phyloP scores from a whole-genome alignment of 2,329 filamentous ascomycete species.

The Aschersonia sp. region DNA sequence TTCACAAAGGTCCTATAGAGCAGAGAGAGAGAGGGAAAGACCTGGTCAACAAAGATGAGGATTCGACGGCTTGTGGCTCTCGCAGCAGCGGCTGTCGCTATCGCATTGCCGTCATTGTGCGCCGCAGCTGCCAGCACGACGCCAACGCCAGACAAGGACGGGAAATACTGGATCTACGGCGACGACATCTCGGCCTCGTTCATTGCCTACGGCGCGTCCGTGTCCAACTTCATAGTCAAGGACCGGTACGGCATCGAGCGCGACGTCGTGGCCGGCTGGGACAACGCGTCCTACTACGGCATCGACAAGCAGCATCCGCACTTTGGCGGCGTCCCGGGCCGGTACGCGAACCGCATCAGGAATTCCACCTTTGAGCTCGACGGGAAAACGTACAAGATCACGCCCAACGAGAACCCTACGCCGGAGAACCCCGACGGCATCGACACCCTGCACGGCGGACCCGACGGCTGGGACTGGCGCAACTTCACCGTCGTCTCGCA shows the following conservation, averaged over 20 bases:
- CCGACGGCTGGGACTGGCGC: slow-evolving; percentile 61
- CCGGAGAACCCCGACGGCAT: slow-evolving; percentile 33
- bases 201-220: slow-evolving; percentile 59
- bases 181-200: slow-evolving; percentile 54
- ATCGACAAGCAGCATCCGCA: slow-evolving; percentile 52
- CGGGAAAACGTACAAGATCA: slow-evolving; percentile 41
- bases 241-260: slow-evolving; percentile 54
- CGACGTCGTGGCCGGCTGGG: slow-evolving; percentile 60
- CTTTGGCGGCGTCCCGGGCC: slow-evolving; percentile 58
- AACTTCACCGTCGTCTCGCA: slow-evolving; percentile 66
- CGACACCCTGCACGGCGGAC: slow-evolving; percentile 55
- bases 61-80: slow-evolving; percentile 5
- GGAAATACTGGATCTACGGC: slow-evolving; percentile 59
- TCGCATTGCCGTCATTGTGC: slow-evolving; percentile 1
- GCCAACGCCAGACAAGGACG: slow-evolving; percentile 35
- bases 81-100: slow-evolving; percentile 1
- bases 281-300: slow-evolving; percentile 59
- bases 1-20: not conserved
- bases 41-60: slow-evolving; percentile 9
- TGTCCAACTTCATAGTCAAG: slow-evolving; percentile 56
- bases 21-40: not conserved
- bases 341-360: slow-evolving; percentile 71
- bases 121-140: slow-evolving; percentile 6
- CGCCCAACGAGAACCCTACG: slow-evolving; percentile 49
- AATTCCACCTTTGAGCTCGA: slow-evolving; percentile 61